Conservation (phyloP, 163 green algal genomes). For the Scenedesmus sp. region DNA sequence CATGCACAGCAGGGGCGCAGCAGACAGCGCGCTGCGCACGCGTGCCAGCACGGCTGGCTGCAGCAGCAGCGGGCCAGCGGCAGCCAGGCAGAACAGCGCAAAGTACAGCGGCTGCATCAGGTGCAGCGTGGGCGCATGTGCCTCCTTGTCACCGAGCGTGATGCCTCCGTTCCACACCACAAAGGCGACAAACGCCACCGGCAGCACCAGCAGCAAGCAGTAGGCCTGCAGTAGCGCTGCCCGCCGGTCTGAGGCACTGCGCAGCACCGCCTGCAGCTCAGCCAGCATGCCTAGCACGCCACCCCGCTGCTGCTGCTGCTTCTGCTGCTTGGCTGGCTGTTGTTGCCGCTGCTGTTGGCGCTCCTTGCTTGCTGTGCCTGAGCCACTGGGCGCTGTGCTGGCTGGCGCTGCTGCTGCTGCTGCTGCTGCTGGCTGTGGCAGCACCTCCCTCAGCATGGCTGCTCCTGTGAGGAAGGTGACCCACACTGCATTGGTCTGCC, state of each 20-base stretch:
- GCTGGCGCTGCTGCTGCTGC: slow-evolving; percentile 4
- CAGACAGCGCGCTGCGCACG: not conserved
- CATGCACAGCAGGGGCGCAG: not conserved
- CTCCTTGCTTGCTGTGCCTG: not conserved
- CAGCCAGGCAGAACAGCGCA: slow-evolving; percentile 60
- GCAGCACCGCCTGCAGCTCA: slow-evolving; percentile 45
- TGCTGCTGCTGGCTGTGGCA: slow-evolving; percentile 23
- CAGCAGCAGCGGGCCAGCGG: slow-evolving; percentile 27
- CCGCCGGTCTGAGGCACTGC: slow-evolving; percentile 21
- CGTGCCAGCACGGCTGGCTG: not conserved
- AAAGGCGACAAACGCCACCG: slow-evolving; percentile 80
- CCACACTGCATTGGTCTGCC: slow-evolving; percentile 97
- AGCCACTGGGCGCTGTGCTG: not conserved
- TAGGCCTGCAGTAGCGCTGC: slow-evolving; percentile 15
- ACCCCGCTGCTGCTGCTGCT: slow-evolving; percentile 16
- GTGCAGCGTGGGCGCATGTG: slow-evolving; percentile 81
- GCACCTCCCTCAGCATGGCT: slow-evolving; percentile 54
- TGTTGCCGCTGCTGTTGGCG: not conserved
- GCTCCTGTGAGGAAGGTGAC: slow-evolving; percentile 77
- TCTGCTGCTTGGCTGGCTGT: not conserved
- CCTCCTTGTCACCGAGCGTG: slow-evolving; percentile 84
- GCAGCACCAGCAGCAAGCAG: slow-evolving; percentile 62
- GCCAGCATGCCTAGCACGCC: not conserved
- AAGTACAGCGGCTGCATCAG: slow-evolving; percentile 88
- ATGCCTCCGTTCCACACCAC: slow-evolving; percentile 86